Evolutionary conservation across 768 basidiomycete genomes (phyloP), one percentile per base, ranked within the genome.

Genomic region (Pisolithus orientalis): DNA sequence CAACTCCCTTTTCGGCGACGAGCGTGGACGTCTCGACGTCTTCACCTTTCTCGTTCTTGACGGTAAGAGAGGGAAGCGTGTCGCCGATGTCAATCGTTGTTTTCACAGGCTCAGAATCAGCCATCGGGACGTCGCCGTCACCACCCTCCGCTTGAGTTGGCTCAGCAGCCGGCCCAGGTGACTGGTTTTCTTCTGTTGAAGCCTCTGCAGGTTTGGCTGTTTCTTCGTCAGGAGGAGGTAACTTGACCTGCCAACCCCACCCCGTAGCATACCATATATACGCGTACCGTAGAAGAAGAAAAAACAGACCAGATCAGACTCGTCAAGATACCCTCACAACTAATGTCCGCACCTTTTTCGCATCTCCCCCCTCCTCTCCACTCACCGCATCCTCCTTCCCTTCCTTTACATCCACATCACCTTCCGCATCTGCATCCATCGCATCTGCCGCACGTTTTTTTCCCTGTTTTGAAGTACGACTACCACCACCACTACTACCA

Each of bases 21-120:
- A 94, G 70, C 5, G 72, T 75, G 27, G 77, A 70, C 7, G 90
- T 75, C 53, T 90, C 80, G 25, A 92, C 70, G 50, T 93, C 89
- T 53, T 88, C 83, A 42, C 76, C 88, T 66, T 88, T 82, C 71
- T 96, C 90, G 65, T 92, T 90, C 72, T 92, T 85, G 54, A 98
- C 72, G 5, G 73, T 79, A 55, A 94, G 62, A 5, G 79, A 78
- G 2, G 92, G 92, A 42, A 96, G 72, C 29, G 71, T 69, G 55
- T 87, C 90, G 6, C 93, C 94, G 32, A 91, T 71, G 55, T 87
- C 77, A 55, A 94, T 76, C 2, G 54, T 46, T 21, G 65, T 50
- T 13, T 57, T 55, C 11, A 54, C 53, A 14, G 53, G 49, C 51
- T 52, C 53, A 24, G 44, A 53, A 25, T 45, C 57, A 29, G 59